Base-by-base conservation (phyloP, 768 basidiomycete genomes). In the Macrolepiota dolichaula region DNA sequence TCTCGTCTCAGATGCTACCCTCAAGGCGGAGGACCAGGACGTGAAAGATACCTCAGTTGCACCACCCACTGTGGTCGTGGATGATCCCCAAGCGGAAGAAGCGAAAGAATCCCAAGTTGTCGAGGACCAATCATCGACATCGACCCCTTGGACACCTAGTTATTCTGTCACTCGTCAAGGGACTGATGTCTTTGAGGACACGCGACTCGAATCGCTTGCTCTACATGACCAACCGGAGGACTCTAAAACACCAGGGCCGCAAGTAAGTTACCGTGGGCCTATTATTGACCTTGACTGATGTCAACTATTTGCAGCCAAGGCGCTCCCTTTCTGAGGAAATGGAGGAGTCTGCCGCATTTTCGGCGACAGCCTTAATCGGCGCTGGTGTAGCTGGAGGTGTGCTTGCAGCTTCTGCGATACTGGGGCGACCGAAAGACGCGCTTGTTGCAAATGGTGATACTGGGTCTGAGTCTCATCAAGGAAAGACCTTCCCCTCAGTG, bases 81-180 rank as follows among this genome's bases (percentile, higher is more conserved):
- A 57, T n/a, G 62, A 49, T 25, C 24, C 17, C 24, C 52, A 61
- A 49, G 29, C 36, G n/a, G 27, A 51, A 24, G 60, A 55, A 27
- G 13, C 24, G 32, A 40, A 57, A 38, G 51, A 51, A 27, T 17
- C 35, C 1, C 38, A 44, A n/a, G 19, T 37, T 15, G 37, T 25
- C 6, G 61, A 61, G 44, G 64, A 64, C n/a, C 62, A 19, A 17
- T 62, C 63, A 5, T 47, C 46, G 1, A 64, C 63, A 5, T 47
- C 46, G 1, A 64, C 64, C 4, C 56, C 59, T 10, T 68, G 64
- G 68, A 64, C 68, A 5, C 63, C 68, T 2, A 68, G 67, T 40
- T 67, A 68, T 52, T 68, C 63, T 13, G 66, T 68, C 36, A 67
- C 62, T 3, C 52, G 42, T 3, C 68, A 68, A 54, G 68, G 68